These are phyloP conservation scores for Fusarium dlaminii DNA, from an alignment of 2,329 filamentous ascomycete species.

Conservation along the genomic window DNA sequence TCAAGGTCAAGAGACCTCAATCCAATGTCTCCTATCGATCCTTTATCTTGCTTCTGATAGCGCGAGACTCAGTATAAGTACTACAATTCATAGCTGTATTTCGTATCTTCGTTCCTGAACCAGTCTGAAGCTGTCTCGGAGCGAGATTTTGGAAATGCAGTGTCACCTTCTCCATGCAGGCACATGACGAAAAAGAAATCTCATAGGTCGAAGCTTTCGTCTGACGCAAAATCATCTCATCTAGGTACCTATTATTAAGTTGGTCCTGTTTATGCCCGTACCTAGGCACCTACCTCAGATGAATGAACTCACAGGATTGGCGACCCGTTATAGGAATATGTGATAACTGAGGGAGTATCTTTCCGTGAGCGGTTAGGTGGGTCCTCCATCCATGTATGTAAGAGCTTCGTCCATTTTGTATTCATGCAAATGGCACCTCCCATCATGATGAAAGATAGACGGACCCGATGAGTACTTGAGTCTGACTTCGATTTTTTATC, in stretches of 20 bases:
- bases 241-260: neutral
- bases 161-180: neutral
- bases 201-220: neutral
- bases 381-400: neutral
- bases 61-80: neutral
- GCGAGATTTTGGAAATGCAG: neutral
- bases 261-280: neutral
- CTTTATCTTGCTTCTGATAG: neutral
- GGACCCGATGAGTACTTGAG: neutral
- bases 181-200: neutral
- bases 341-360: neutral
- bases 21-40: neutral
- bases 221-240: neutral
- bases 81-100: neutral
- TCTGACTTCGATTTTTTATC: neutral
- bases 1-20: neutral
- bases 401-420: neutral
- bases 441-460: neutral
- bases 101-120: neutral
- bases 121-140: neutral
- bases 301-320: neutral
- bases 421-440: slow-evolving; percentile 2
- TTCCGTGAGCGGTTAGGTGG: neutral
- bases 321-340: slow-evolving; percentile 21
- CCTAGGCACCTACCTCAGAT: neutral